Conservation (phyloP, 306 rosid species). For the Betula pendula region DNA sequence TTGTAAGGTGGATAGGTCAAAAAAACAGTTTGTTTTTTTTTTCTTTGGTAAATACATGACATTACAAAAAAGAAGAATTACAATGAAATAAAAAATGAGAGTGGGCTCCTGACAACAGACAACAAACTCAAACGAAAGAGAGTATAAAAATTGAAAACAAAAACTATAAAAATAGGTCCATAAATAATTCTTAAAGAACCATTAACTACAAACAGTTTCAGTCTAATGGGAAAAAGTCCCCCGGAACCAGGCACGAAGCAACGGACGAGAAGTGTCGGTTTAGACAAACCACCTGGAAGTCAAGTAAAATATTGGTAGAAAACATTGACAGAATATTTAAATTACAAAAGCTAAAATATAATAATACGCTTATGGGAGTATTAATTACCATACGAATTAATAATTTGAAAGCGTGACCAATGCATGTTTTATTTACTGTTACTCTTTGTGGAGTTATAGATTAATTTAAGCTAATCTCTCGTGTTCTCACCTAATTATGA, state of each 20-base stretch:
- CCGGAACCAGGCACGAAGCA: conserved; percentile 19
- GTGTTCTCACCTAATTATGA: background rate
- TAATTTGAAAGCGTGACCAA: conserved; percentile 20
- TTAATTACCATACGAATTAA: conserved; percentile 4
- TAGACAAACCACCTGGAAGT: conserved; percentile 19
- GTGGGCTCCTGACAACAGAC: too few species aligned
- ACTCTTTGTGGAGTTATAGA: background rate
- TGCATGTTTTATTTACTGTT: conserved; percentile 8
- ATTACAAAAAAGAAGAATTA: too few species aligned
- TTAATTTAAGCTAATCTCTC: background rate
- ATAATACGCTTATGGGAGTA: background rate
- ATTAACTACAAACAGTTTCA: too few species aligned
- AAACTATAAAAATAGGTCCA: too few species aligned
- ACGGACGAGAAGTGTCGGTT: conserved; percentile 37
- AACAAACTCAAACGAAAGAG: too few species aligned
- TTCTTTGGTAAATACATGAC: too few species aligned
- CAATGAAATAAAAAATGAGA: too few species aligned
- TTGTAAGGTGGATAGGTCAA: too few species aligned
- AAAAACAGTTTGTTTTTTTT: too few species aligned
- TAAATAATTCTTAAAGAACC: too few species aligned
- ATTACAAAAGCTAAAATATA: background rate
- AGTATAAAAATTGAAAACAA: too few species aligned
- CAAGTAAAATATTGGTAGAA: background rate
- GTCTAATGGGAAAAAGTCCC: background rate
- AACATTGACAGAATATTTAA: background rate